A percentile compares a stretch with the other conserved stretches of the same genome.
Evolutionary conservation across 2,329 filamentous ascomycete genomes (phyloP).

Genomic region (Cladosporium sp.): DNA sequence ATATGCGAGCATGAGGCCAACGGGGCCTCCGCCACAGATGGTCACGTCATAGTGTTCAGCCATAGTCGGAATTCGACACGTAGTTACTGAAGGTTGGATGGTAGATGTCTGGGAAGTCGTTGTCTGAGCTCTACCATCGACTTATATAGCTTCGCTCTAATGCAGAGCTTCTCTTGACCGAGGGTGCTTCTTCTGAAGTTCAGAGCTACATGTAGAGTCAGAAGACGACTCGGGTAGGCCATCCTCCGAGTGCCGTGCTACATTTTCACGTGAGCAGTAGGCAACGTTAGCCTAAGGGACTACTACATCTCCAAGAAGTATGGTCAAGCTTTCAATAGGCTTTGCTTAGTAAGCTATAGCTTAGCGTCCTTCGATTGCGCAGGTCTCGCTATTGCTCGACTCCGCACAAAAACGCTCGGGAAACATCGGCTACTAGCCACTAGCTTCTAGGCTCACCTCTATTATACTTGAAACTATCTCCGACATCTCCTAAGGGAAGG

Average conservation of each 20-base stretch:
- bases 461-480: not conserved
- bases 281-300: too few relatives aligned
- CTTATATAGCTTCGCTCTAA: not conserved
- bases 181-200: not conserved
- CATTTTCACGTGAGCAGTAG: too few relatives aligned
- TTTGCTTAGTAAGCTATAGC: too few relatives aligned
- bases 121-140: not conserved
- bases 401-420: not conserved
- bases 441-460: not conserved
- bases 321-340: too few relatives aligned
- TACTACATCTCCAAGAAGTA: too few relatives aligned
- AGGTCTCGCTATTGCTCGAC: too few relatives aligned
- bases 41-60: conserved; percentile 18
- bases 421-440: not conserved
- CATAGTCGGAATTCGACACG: not conserved
- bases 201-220: not conserved
- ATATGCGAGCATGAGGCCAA: conserved; percentile 45
- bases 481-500: not conserved
- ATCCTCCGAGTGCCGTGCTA: not conserved
- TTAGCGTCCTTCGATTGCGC: too few relatives aligned
- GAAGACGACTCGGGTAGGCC: not conserved
- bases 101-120: not conserved
- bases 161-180: not conserved
- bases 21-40: conserved; percentile 23
- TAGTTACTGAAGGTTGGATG: not conserved